Base-by-base conservation (phyloP, 2,329 filamentous ascomycete genomes). In the Fusarium caatingaense region DNA sequence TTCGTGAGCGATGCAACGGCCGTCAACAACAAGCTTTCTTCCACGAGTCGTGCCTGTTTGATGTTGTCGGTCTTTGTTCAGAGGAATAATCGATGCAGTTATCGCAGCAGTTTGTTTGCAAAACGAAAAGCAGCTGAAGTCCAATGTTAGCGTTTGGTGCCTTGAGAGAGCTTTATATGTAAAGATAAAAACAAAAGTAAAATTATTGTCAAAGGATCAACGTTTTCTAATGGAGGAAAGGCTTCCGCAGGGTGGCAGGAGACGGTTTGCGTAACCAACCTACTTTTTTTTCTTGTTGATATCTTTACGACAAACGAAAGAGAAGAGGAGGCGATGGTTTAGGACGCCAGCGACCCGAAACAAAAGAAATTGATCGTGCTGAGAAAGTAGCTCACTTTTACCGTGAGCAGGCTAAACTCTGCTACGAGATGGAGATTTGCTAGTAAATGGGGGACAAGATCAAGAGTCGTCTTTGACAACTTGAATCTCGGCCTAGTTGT, bases 281-380 rank as follows among this genome's bases (percentile, higher is more conserved):
- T 60, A 75, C 72, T 56, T 75, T 67, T 75, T 74, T 74, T 76
- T 64, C 56, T 30, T 60, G 57, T 45, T 68, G 63, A 71, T 57
- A 68, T 67, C 51, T 68, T 57, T 44, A 63, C 55, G 57, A 72
- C 56, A 64, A 75, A 67, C 63, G 66, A 63, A 79, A 78, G 79
- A 77, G 77, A 77, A 78, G 78, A 80, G 54, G 56, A 70, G 71
- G 66, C 63, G 72, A 73, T 76, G 75, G 77, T 74, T 74, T 81
- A 84, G 86, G 86, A 86, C 85, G 86, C 86, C 86, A 84, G 86
- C 86, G 86, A 82, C 86, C 86, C 78, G 73, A 74, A 76, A 74
- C 74, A 77, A 77, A 75, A 79, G 81, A 77, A 80, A 82, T 76
- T 79, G 78, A 76, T 78, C 74, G 78, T 78, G 77, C 78, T 75